Percentiles rank a stretch among this genome's conserved stretches.
Evolutionary conservation across 805 yeast genomes (phyloP).

Genomic region (Myxozyma mucilagina): DNA sequence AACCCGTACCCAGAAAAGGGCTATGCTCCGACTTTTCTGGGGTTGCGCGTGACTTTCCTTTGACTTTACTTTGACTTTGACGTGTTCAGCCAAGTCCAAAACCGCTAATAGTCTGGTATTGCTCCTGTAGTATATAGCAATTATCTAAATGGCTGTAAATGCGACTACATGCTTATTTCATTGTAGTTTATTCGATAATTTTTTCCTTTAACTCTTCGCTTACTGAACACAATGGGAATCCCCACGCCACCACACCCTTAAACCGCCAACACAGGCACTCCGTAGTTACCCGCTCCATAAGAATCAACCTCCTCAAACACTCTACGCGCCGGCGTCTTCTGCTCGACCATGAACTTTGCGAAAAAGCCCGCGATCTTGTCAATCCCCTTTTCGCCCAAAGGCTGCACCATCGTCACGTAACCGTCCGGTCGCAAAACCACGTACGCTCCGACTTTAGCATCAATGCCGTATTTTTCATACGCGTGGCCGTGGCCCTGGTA

Average conservation of each 20-base stretch:
- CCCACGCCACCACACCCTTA: too few relatives aligned
- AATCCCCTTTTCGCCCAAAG: constrained; percentile 32
- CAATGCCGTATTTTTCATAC: constrained; percentile 38
- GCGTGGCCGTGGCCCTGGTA: constrained; percentile 39
- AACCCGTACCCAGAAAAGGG: neutral
- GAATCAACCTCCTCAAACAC: constrained; percentile 7
- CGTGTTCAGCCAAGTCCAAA: too few relatives aligned
- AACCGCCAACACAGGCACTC: constrained; percentile 2
- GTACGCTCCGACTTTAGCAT: constrained; percentile 35
- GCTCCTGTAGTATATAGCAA: too few relatives aligned
- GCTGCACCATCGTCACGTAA: constrained; percentile 37
- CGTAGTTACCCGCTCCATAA: constrained; percentile 7
- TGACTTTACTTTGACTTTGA: too few relatives aligned
- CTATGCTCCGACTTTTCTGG: too few relatives aligned
- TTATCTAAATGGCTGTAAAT: too few relatives aligned
- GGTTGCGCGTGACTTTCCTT: too few relatives aligned
- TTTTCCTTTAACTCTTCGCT: too few relatives aligned
- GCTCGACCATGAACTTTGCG: constrained; percentile 19
- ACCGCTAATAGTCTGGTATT: too few relatives aligned
- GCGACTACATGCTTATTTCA: too few relatives aligned
- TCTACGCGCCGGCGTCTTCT: constrained; percentile 2
- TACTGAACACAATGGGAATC: too few relatives aligned
- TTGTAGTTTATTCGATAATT: too few relatives aligned
- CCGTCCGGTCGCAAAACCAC: constrained; percentile 42
- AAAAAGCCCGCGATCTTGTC: constrained; percentile 34